Base-by-base conservation (phyloP, 176 grass and related monocot genomes). In the Rhynchospora breviuscula region DNA sequence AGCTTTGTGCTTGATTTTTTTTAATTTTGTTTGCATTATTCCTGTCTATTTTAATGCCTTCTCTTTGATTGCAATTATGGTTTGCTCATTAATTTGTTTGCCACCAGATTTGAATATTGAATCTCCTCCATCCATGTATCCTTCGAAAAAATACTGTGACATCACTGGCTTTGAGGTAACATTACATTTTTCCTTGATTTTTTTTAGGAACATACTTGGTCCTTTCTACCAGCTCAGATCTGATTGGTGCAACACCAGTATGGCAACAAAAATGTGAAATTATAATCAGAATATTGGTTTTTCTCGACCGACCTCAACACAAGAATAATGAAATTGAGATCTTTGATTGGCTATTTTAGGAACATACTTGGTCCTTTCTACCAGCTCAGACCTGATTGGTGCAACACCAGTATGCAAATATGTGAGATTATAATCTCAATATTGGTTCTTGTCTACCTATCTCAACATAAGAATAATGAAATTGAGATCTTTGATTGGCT, bases 91-190 rank as follows among this genome's bases (percentile, higher is more conserved):
- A 35, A 19, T 45, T 76, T 76, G 72, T 77, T 77, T 77, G 73
- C 73, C 22, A 10, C 26, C 88, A 98, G 92, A 95, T 91, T 62
- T 93, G 81, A 98, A 93, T 82, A 98, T 98, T 15, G 92, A 98
- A 72, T 79, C 92, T 7, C 91, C 95, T n/a, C 95, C 95, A 73
- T 98, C 95, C 14, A 85, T 93, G 85, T 98, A 98, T 60, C 95
- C 95, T 64, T 75, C 92, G 48, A 98, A 98, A 86, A 98, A 94
- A 81, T 98, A 93, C 65, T 98, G 95, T 77, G 95, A 98, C 59
- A 87, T 98, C 26, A 98, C 95, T 81, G 95, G 95, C 69, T 98
- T 93, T 89, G 91, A 95, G 92, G 95, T 98, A 87, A 85, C 40
- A 85, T 63, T 63, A 35, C 86, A 14, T 62, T 75, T 69, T 29